Base-by-base conservation (phyloP, 495 filamentous ascomycete species). In the Clohesyomyces aquaticus region DNA sequence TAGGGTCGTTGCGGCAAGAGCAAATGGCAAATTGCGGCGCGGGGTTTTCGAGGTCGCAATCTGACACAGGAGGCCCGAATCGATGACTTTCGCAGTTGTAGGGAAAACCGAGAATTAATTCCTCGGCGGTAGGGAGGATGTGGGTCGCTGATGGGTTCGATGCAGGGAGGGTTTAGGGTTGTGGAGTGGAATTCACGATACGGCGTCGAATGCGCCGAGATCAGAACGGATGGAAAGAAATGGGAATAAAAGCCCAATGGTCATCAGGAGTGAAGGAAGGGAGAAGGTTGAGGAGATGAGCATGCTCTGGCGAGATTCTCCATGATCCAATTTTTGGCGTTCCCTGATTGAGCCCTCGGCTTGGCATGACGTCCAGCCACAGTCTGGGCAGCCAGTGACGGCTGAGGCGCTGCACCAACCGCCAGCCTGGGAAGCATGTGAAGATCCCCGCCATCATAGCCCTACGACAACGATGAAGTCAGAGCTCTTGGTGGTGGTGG, bases 341-440 rank as follows among this genome's bases (percentile, higher is more conserved):
- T 63, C 60, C 60, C 51, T 63, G 60, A 63, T 63, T 63, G 50
- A 46, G 51, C n/a, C 49, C 50, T 25, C 1, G n/a, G 1, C 60
- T 63, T 48, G 51, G 50, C 60, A 38, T 27, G 51, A 53, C 16
- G 32, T 52, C 4, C 18, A 42, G 51, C 51, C 27, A 46, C 47
- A 46, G 11, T 35, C 18, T 16, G 16, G 14, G 52, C 52, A 9
- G 8, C 45, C 43, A 22, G 8, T 28, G 48, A 12, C 27, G 25
- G 35, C 38, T 47, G 54, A 22, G n/a, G 54, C 54, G 26, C 47
- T 14, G 12, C 18, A 35, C 25, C 11, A 11, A 10, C 47, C 23
- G 47, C 47, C 14, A 41, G 9, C 35, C 35, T 9, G 35, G n/a
- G 35, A n/a, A n/a, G n/a, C n/a, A n/a, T n/a, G n/a, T n/a, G n/a